Percentiles rank a stretch among this genome's conserved stretches.
These are phyloP conservation scores for Boletus reticulatus DNA, from an alignment of 768 basidiomycete species.

Conservation along the genomic window DNA sequence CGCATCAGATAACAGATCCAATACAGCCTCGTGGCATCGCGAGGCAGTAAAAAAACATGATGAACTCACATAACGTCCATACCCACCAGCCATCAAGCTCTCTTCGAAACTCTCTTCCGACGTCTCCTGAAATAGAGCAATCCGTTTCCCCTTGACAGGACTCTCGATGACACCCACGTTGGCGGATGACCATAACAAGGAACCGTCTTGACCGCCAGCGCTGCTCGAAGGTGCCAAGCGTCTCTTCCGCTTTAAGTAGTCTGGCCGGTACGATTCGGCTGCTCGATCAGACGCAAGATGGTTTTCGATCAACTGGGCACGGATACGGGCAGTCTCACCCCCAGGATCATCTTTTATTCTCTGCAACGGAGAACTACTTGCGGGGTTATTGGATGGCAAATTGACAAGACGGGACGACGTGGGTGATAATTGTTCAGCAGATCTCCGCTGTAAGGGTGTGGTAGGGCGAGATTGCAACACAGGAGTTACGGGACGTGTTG, in stretches of 20 bases:
- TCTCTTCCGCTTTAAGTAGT: slow-evolving; percentile 65
- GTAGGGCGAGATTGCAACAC: slow-evolving; percentile 9
- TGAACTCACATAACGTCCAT: slow-evolving; percentile 67
- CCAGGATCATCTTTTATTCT: slow-evolving; percentile 33
- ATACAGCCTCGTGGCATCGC: not conserved
- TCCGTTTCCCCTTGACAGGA: slow-evolving; percentile 67
- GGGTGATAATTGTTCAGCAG: not conserved
- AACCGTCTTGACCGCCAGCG: slow-evolving; percentile 19
- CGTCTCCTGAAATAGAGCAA: slow-evolving; percentile 78
- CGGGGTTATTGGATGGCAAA: not conserved
- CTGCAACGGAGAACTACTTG: not conserved
- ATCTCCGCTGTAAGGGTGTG: slow-evolving; percentile 8
- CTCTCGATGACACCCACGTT: slow-evolving; percentile 65
- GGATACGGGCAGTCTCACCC: slow-evolving; percentile 61
- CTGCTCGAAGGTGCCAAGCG: slow-evolving; percentile 40
- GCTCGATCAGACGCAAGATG: slow-evolving; percentile 48
- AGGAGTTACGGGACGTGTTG: slow-evolving; percentile 16
- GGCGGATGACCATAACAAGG: slow-evolving; percentile 21
- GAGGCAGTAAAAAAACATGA: not conserved
- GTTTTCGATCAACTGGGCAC: slow-evolving; percentile 50
- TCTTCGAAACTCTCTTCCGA: slow-evolving; percentile 85
- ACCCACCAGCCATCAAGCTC: slow-evolving; percentile 79
- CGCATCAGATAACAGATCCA: slow-evolving; percentile 13
- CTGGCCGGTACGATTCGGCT: slow-evolving; percentile 63
- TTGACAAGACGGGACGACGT: not conserved